Evolutionary conservation across 176 grass and related monocot species (phyloP).

Genomic region (sorghum (Sorghum bicolor)): DNA sequence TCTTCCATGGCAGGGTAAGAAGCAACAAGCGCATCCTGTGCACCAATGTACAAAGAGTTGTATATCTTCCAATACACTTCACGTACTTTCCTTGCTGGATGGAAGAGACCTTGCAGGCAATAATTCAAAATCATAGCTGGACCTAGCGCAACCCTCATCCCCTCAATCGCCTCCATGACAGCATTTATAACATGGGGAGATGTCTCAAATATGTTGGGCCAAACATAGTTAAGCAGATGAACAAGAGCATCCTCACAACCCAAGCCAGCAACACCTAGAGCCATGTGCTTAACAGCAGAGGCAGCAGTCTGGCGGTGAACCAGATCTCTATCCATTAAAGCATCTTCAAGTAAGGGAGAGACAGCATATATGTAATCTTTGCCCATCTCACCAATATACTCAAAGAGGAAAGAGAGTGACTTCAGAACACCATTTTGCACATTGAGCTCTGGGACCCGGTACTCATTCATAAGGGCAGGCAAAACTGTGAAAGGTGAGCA

Average conservation of each 20-base stretch:
- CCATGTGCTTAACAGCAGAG: slow-evolving; percentile 97
- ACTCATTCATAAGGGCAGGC: slow-evolving; percentile 94
- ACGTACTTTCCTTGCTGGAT: slow-evolving; percentile 92
- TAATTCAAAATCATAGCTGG: slow-evolving; percentile 87
- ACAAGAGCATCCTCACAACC: slow-evolving; percentile 98
- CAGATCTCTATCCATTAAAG: slow-evolving; percentile 92
- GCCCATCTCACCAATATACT: slow-evolving; percentile 99
- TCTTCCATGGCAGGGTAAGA: slow-evolving; percentile 67
- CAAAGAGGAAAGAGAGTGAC: slow-evolving; percentile 94
- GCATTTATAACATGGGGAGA: slow-evolving; percentile 94
- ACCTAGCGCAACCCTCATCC: slow-evolving; percentile 93
- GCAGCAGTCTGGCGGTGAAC: slow-evolving; percentile 96
- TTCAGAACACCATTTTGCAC: slow-evolving; percentile 98
- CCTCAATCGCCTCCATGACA: slow-evolving; percentile 94
- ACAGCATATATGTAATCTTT: slow-evolving; percentile 99
- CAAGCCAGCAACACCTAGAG: slow-evolving; percentile 85
- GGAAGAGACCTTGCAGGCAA: slow-evolving; percentile 94
- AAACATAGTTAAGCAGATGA: slow-evolving; percentile 93
- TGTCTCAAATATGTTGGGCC: slow-evolving; percentile 97
- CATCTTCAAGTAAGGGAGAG: slow-evolving; percentile 93
- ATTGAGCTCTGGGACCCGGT: slow-evolving; percentile 88
- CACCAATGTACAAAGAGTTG: slow-evolving; percentile 87
- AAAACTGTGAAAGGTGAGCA: slow-evolving; percentile 95
- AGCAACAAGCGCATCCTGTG: slow-evolving; percentile 88
- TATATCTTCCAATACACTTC: slow-evolving; percentile 99